phyloP scores from a whole-genome alignment of 1,284 basidiomycete species.

The Phellinidium pouzarii region DNA sequence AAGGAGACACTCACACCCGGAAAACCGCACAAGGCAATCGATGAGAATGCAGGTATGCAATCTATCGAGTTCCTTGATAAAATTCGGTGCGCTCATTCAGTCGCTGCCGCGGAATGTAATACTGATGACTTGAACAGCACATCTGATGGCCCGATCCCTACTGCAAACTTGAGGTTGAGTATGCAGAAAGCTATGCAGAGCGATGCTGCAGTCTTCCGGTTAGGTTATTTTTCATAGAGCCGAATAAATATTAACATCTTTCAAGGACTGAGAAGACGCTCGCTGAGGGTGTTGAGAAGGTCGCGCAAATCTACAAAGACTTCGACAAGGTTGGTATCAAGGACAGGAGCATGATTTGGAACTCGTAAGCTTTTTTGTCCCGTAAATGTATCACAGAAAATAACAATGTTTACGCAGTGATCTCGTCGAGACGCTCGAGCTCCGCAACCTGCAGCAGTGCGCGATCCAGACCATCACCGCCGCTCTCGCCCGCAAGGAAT shows the following conservation, averaged over 20 bases:
- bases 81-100: slow-evolving; percentile 46
- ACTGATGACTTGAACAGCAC: slow-evolving; percentile 37
- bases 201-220: slow-evolving; percentile 84
- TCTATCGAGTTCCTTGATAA: slow-evolving; percentile 89
- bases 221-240: not conserved
- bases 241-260: not conserved
- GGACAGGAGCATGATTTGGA: slow-evolving; percentile 99
- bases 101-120: not conserved
- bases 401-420: slow-evolving; percentile 48
- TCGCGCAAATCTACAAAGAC: slow-evolving; percentile 80
- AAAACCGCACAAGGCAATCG: slow-evolving; percentile 86
- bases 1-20: slow-evolving; percentile 86
- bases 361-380: slow-evolving; percentile 58
- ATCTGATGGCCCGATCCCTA: slow-evolving; percentile 77
- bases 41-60: slow-evolving; percentile 82
- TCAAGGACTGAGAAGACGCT: slow-evolving; percentile 74
- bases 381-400: not conserved
- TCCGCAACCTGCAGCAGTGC: slow-evolving; percentile 92
- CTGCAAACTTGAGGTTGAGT: slow-evolving; percentile 85
- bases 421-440: slow-evolving; percentile 93
- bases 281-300: slow-evolving; percentile 88
- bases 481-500: slow-evolving; percentile 94
- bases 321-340: slow-evolving; percentile 92
- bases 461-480: slow-evolving; percentile 95
- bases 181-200: slow-evolving; percentile 99